Conservation (phyloP, 495 filamentous ascomycete species). For the Talaromyces proteolyticus region DNA sequence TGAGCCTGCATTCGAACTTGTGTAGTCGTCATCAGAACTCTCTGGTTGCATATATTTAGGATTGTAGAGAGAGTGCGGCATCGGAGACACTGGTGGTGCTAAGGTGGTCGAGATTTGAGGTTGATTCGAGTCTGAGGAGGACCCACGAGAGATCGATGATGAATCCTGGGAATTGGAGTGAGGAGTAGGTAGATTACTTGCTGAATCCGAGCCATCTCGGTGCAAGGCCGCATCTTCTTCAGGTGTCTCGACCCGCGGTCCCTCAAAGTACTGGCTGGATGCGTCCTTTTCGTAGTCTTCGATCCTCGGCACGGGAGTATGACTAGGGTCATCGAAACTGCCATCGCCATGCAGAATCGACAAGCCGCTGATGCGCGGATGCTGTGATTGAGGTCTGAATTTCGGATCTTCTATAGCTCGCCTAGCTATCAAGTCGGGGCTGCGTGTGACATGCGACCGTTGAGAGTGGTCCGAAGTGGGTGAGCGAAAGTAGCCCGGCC, state of each 20-base stretch:
- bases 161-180: background rate
- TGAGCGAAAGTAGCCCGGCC: slow-evolving; percentile 71
- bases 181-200: background rate
- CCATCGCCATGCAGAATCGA: slow-evolving; percentile 46
- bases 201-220: background rate
- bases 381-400: slow-evolving; percentile 63
- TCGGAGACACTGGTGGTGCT: slow-evolving; percentile 52
- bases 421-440: slow-evolving; percentile 35
- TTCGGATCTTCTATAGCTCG: slow-evolving; percentile 52
- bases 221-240: slow-evolving; percentile 24
- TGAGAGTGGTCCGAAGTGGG: slow-evolving; percentile 29
- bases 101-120: slow-evolving; percentile 40
- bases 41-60: slow-evolving; percentile 50
- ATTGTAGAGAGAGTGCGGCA: slow-evolving; percentile 48
- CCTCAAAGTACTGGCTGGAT: slow-evolving; percentile 27
- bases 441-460: slow-evolving; percentile 22
- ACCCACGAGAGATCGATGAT: slow-evolving; percentile 18
- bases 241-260: slow-evolving; percentile 43
- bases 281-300: background rate
- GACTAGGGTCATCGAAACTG: slow-evolving; percentile 20
- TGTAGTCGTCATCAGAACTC: slow-evolving; percentile 60
- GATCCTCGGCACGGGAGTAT: slow-evolving; percentile 15
- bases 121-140: slow-evolving; percentile 43
- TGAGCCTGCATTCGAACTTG: slow-evolving; percentile 45
- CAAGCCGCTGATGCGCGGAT: slow-evolving; percentile 65